Conservation (phyloP, 2,329 filamentous ascomycete genomes). For the Albophoma yamanashiensis region DNA sequence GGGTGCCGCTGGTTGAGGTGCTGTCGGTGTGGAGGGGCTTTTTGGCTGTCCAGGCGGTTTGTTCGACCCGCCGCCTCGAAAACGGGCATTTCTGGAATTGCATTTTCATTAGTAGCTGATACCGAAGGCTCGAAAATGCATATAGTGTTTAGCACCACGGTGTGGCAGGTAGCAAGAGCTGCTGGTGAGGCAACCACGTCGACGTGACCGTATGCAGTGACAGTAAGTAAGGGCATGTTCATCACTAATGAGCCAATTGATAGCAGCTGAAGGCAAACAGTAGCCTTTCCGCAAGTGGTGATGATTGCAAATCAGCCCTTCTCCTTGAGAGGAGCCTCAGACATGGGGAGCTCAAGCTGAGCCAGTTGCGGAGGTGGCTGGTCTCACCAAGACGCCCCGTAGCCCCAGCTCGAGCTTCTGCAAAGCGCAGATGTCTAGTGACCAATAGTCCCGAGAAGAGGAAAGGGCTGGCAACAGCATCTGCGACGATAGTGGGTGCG, state of each 20-base stretch:
- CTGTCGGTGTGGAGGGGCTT: slow-evolving; percentile 38
- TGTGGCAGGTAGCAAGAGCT: neutral
- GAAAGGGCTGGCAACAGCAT: neutral
- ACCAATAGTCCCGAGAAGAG: neutral
- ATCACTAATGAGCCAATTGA: neutral
- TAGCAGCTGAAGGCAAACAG: neutral
- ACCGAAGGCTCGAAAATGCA: neutral
- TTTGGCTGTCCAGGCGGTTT: slow-evolving; percentile 40
- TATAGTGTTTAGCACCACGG: neutral
- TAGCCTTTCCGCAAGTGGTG: neutral
- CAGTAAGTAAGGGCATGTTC: too few species aligned
- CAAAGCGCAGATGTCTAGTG: neutral
- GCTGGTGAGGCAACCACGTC: neutral
- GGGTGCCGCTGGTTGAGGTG: slow-evolving; percentile 29
- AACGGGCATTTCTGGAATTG: slow-evolving; percentile 41
- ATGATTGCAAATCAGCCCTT: neutral
- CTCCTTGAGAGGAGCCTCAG: neutral
- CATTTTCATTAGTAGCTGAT: slow-evolving; percentile 13
- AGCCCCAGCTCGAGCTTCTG: neutral
- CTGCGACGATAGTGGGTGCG: neutral
- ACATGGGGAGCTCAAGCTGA: neutral
- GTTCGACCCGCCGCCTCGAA: slow-evolving; percentile 39
- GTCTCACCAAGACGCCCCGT: neutral
- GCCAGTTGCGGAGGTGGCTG: neutral
- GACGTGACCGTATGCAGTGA: neutral